A percentile compares a stretch with the other conserved stretches of the same genome.
These are phyloP conservation scores for Plasmodium falciparum DNA, from an alignment of 169 alveolate species.

Conservation along the genomic window DNA sequence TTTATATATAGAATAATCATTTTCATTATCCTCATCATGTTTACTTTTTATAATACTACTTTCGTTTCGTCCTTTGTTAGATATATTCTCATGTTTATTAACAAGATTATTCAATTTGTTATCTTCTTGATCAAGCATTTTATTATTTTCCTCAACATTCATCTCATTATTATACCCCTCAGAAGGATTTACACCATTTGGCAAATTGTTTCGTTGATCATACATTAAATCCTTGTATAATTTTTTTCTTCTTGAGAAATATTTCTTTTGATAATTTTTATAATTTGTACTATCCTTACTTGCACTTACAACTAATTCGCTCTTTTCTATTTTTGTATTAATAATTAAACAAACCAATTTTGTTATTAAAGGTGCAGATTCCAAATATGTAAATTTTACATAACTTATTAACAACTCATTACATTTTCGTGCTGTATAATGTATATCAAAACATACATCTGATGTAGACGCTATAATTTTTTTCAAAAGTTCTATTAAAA, in stretches of 20 bases:
- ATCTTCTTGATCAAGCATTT: not conserved
- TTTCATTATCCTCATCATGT: not conserved
- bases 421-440: slow-evolving; percentile 70
- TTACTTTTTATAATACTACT: not conserved
- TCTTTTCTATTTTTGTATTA: slow-evolving; percentile 16
- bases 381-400: slow-evolving; percentile 31
- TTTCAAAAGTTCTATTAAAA: slow-evolving; percentile 27
- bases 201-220: not conserved
- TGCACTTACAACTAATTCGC: slow-evolving; percentile 1
- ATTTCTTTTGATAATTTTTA: not conserved
- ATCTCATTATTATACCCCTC: not conserved
- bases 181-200: not conserved
- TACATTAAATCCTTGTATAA: not conserved
- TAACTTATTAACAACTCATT: slow-evolving; percentile 55
- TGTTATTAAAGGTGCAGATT: slow-evolving; percentile 28
- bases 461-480: slow-evolving; percentile 50
- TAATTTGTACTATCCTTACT: not conserved
- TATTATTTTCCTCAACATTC: not conserved
- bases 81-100: too few relatives aligned
- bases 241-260: not conserved
- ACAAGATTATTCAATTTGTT: too few relatives aligned
- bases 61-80: not conserved
- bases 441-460: slow-evolving; percentile 62
- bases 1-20: not conserved
- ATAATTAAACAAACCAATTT: slow-evolving; percentile 39